Evolutionary conservation across 441 rosid species (phyloP), one percentile per base, ranked within the genome.

Genomic region (Flueggea neowawraea): DNA sequence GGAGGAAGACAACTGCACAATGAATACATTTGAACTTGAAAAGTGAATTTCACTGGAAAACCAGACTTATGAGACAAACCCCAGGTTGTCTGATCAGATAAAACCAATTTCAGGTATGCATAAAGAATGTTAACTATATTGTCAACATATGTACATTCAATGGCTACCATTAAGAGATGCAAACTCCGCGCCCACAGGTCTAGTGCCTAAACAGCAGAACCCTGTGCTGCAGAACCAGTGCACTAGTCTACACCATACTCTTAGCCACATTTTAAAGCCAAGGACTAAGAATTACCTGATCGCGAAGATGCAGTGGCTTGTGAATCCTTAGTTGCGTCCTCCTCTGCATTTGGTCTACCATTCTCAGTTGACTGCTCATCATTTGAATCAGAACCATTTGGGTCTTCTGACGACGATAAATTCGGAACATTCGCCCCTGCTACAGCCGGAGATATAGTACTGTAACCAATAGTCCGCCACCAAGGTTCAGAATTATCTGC

Each of bases 401-500:
- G 69, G 41, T 81, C 72, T 33, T 84, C 88, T 61, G 86, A 57
- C 31, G 96, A 81, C 14, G 95, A 82, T 8, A 86, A 77, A 79
- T 81, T 83, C 31, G 90, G 74, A 11, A 72, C 78, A 54, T 75
- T 9, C 47, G 61, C 82, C 50, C 79, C 73, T 6, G 80, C 70
- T 60, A 54, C 70, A 33, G 78, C 75, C 9, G 78, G 74, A 64
- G 90, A 62, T 28, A 74, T 55, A 28, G 75, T 54, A 72, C 74
- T 77, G 65, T 77, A 89, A 31, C 84, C 64, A 63, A 73, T 65
- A 57, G 59, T 68, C 52, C 83, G 84, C 97, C 95, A 88, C 99
- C 97, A 89, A 12, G 91, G 94, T 64, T 91, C 94, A 9, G 89
- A 16, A 70, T 73, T 83, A 69, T 71, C 81, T 22, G 78, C 44